Conservation (phyloP, 108 stramenopile species). For the Fistulifera pelliculosa region DNA sequence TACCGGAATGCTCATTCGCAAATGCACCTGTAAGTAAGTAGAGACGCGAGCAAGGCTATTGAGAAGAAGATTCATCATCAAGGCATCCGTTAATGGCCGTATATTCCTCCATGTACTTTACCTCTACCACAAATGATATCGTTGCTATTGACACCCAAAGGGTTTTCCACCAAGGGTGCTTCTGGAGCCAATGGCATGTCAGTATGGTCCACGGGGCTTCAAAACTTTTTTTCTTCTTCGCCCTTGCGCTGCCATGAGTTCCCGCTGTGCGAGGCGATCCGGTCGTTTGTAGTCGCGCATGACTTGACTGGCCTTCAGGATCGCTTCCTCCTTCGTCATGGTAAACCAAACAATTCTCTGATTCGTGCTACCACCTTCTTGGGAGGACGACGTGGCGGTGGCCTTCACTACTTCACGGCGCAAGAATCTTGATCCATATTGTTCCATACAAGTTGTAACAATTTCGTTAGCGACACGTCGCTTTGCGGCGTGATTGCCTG, state of each 20-base stretch:
- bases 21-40: constrained; percentile 65
- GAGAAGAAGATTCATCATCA: too few relatives aligned
- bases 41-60: too few relatives aligned
- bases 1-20: constrained; percentile 41
- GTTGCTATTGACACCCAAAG: too few relatives aligned
- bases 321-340: constrained; percentile 50
- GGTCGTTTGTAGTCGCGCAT: constrained; percentile 75
- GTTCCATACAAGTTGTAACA: constrained; percentile 19
- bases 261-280: constrained; percentile 52
- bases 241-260: neutral
- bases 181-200: too few relatives aligned
- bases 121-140: too few relatives aligned
- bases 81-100: too few relatives aligned
- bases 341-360: constrained; percentile 60
- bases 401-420: constrained; percentile 33
- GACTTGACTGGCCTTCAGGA: constrained; percentile 63
- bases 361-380: too few relatives aligned
- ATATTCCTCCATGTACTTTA: too few relatives aligned
- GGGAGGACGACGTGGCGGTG: too few relatives aligned
- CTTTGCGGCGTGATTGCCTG: constrained; percentile 51
- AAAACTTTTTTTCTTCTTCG: too few relatives aligned
- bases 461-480: constrained; percentile 52
- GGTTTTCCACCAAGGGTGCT: too few relatives aligned
- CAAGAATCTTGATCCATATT: constrained; percentile 41
- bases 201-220: neutral